Base-by-base conservation (phyloP, 2,329 filamentous ascomycete genomes). In the Claviceps pusilla region DNA sequence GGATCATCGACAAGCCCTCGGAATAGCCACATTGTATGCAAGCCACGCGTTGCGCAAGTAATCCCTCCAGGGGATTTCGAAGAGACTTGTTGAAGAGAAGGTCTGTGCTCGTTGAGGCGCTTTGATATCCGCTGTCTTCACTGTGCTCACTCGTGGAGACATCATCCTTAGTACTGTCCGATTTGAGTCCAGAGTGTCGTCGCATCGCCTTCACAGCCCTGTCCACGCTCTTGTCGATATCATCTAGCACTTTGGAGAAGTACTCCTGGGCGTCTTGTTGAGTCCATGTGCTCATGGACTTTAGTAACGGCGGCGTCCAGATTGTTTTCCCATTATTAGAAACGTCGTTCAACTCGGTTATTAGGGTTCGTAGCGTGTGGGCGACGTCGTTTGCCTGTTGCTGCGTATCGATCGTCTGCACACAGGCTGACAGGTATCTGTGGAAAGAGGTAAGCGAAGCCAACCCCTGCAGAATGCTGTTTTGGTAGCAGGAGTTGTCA, bases 241-340 rank as follows among this genome's bases (percentile, higher is more conserved):
- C 84, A 60, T 91, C 89, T 50, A 96, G 69, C 14, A 98, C 76
- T 63, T 91, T 94, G 16, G 89, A 91, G 63, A 87, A 96, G 67
- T 97, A 98, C 68, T 98, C 93, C 65, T 97, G 93, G 5, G 93
- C 93, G 69, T 98, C 93, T 69, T 98, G 93, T 66, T 97, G 93
- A 61, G 94, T 87, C 80, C 87, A 95, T 35, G 87, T 95, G 68
- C 85, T 91, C 84, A 97, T 94, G 10, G 84, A 90, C 69, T 95
- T 95, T 48, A 96, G 73, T 54, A 85, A 80, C 0, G 78, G 73
- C 0, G 88, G 87, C 7, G 89, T 89, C 88, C 88, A 95, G 14
- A 96, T 73, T 24, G 83, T 84, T 62, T 76, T 78, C 7, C 88
- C 88, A 57, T 87, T 84, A 62, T 89, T 87, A 9, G 76, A 71